Evolutionary conservation across 768 basidiomycete species (phyloP).

Genomic region (Psilocybe cyanescens): DNA sequence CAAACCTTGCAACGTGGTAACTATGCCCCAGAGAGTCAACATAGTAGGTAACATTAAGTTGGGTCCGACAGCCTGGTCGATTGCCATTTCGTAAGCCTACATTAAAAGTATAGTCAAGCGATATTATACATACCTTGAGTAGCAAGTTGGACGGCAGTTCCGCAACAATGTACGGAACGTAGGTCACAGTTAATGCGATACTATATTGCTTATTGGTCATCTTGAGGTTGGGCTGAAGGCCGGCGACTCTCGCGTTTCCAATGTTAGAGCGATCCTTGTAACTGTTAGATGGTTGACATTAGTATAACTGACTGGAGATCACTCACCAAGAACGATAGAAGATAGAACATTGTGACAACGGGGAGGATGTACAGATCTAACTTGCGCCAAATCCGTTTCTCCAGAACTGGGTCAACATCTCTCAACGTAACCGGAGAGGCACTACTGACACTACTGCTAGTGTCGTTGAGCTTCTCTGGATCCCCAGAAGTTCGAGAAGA

Average conservation of each 20-base stretch:
- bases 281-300: background rate
- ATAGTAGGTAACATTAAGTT: conserved; percentile 62
- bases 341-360: conserved; percentile 50
- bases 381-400: conserved; percentile 49
- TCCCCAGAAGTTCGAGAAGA: conserved; percentile 23
- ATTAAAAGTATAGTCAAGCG: too few relatives aligned
- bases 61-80: conserved; percentile 50
- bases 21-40: conserved; percentile 58
- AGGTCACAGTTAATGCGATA: conserved; percentile 51
- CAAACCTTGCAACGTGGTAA: conserved; percentile 49
- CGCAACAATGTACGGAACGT: conserved; percentile 57
- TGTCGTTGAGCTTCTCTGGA: conserved; percentile 32
- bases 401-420: conserved; percentile 35
- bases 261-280: conserved; percentile 56
- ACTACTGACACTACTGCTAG: conserved; percentile 27
- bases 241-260: conserved; percentile 63
- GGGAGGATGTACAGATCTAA: conserved; percentile 53
- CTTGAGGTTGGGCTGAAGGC: conserved; percentile 55
- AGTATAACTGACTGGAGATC: background rate
- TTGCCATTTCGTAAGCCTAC: too few relatives aligned
- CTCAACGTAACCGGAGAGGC: conserved; percentile 9
- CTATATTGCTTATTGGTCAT: conserved; percentile 54
- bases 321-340: conserved; percentile 55
- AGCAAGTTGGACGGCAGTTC: conserved; percentile 67
- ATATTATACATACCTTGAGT: conserved; percentile 45